Percentiles rank a stretch among this genome's conserved stretches.
These are phyloP conservation scores for Ophiostoma quercus DNA, from an alignment of 2,329 filamentous ascomycete species.

Conservation along the genomic window DNA sequence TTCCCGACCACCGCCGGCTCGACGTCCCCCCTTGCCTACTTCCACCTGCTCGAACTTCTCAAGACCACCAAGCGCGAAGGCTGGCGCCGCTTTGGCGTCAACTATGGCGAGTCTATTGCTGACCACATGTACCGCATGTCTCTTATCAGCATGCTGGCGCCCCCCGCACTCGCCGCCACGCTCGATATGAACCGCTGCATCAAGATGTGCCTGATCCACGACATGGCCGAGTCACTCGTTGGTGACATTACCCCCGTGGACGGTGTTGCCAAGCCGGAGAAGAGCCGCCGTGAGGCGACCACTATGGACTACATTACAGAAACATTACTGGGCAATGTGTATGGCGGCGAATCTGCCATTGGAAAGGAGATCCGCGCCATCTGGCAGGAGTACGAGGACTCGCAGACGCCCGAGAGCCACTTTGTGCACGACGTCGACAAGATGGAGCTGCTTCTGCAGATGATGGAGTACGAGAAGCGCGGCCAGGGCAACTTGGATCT, in stretches of 20 bases:
- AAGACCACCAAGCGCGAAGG: conserved; percentile 97
- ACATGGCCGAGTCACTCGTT: conserved; percentile 93
- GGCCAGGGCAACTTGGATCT: conserved; percentile 64
- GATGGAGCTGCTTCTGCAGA: conserved; percentile 89
- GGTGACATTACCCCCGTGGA: conserved; percentile 96
- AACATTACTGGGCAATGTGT: conserved; percentile 66
- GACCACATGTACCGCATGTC: conserved; percentile 99
- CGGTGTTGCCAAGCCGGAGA: conserved; percentile 77
- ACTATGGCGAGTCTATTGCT: conserved; percentile 77
- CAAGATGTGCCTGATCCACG: conserved; percentile 92
- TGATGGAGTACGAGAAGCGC: conserved; percentile 88
- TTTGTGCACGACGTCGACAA: conserved; percentile 98
- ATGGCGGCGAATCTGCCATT: conserved; percentile 53
- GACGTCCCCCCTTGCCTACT: conserved; percentile 77
- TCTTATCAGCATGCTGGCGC: conserved; percentile 87
- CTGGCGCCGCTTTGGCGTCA: conserved; percentile 83
- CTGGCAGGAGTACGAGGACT: conserved; percentile 95
- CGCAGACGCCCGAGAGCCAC: conserved; percentile 71
- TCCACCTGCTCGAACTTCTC: conserved; percentile 86
- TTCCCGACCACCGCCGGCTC: conserved; percentile 46
- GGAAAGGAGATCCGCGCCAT: conserved; percentile 69
- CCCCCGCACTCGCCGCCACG: conserved; percentile 61
- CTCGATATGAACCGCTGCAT: conserved; percentile 80
- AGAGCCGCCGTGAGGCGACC: conserved; percentile 75
- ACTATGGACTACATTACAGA: conserved; percentile 89